A percentile compares a stretch with the other conserved stretches of the same genome.
Conservation (phyloP, 257 asterid species). For the Eucommia ulmoides region DNA sequence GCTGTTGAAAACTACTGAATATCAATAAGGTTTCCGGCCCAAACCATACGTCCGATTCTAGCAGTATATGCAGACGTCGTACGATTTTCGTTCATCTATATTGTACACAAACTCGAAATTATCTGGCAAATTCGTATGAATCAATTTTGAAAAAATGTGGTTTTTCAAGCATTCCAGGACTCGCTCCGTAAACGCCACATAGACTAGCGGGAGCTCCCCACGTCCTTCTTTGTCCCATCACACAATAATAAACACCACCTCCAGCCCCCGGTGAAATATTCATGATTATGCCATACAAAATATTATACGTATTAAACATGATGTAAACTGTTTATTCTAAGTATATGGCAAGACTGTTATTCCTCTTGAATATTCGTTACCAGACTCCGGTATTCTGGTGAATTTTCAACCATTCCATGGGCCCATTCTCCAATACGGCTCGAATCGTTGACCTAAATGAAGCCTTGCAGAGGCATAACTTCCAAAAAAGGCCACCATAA, state of each 20-base stretch:
- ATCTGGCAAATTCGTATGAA: too few relatives aligned
- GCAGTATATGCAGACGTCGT: too few relatives aligned
- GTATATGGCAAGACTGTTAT: background rate
- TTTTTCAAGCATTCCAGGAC: too few relatives aligned
- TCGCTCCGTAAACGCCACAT: slow-evolving; percentile 23
- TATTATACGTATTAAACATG: slow-evolving; percentile 2
- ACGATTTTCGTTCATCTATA: too few relatives aligned
- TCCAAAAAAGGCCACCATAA: too few relatives aligned
- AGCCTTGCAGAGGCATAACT: too few relatives aligned
- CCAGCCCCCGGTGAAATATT: slow-evolving; percentile 9
- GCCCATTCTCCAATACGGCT: slow-evolving; percentile 33
- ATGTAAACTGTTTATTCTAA: slow-evolving; percentile 5
- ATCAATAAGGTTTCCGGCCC: too few relatives aligned
- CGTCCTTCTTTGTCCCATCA: slow-evolving; percentile 14
- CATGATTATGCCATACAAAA: slow-evolving; percentile 11
- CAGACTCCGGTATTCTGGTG: slow-evolving; percentile 3
- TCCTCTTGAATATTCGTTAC: slow-evolving; percentile 1
- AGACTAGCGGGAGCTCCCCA: background rate
- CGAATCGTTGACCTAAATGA: too few relatives aligned
- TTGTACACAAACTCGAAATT: too few relatives aligned
- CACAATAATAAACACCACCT: slow-evolving; percentile 8
- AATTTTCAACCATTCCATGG: slow-evolving; percentile 21
- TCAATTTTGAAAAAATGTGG: too few relatives aligned
- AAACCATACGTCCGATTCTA: too few relatives aligned
- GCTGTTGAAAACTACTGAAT: too few relatives aligned